A percentile compares a stretch with the other conserved stretches of the same genome.
These are phyloP conservation scores for Tetrahymena borealis DNA, from an alignment of 73 alveolate species.

Conservation along the genomic window DNA sequence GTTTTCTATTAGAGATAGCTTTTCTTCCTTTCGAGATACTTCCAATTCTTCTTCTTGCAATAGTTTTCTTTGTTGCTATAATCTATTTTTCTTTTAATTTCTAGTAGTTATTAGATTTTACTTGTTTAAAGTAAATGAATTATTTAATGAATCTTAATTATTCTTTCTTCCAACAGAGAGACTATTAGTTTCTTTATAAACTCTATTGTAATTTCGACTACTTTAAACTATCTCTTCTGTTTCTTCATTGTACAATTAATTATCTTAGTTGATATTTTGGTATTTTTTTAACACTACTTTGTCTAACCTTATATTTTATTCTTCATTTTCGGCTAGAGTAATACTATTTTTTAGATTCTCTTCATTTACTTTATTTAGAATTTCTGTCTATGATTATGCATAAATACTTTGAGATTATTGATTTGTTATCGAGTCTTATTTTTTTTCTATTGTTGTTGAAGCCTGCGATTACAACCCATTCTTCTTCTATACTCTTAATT, in stretches of 20 bases:
- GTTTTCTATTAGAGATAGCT: neutral
- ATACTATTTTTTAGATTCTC: neutral
- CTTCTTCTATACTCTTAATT: neutral
- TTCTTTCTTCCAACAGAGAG: neutral
- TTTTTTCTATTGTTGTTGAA: neutral
- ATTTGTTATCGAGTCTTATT: neutral
- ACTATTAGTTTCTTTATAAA: neutral
- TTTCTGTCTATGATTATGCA: neutral
- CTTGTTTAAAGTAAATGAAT: neutral
- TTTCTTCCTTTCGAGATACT: neutral
- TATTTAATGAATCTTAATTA: neutral
- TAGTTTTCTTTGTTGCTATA: neutral
- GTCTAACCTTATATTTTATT: neutral
- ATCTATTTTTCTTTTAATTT: neutral
- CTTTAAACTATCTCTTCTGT: neutral
- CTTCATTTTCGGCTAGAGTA: neutral
- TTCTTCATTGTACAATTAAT: neutral
- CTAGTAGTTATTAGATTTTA: neutral
- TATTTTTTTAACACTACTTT: neutral
- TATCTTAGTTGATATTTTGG: neutral
- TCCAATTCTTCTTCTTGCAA: neutral
- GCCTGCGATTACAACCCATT: neutral
- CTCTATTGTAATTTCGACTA: neutral
- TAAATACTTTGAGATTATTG: neutral
- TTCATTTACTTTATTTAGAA: neutral